Conservation (phyloP, 306 rosid species). For the Cyamopsis tetragonoloba region DNA sequence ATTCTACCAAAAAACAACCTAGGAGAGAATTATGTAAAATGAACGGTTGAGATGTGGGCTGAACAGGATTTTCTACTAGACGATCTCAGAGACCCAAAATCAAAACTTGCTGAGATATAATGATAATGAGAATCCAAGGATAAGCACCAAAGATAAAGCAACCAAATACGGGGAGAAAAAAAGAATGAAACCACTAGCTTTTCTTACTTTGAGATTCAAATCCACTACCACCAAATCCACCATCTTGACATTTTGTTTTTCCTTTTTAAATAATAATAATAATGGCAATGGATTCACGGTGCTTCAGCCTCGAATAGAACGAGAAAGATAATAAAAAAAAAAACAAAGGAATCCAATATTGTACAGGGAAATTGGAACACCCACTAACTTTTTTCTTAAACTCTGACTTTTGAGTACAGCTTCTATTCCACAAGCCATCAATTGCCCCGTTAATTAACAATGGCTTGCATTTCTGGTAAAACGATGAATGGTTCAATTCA, state of each 20-base stretch:
- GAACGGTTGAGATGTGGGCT: too few relatives aligned
- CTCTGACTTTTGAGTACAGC: constrained; percentile 21
- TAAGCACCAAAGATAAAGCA: constrained; percentile 23
- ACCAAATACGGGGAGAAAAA: not conserved
- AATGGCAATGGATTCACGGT: constrained; percentile 36
- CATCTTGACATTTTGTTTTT: constrained; percentile 26
- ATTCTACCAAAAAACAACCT: too few relatives aligned
- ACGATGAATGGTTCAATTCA: constrained; percentile 19
- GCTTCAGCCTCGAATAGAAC: constrained; percentile 21
- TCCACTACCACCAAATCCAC: constrained; percentile 83
- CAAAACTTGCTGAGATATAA: constrained; percentile 25
- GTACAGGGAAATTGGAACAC: constrained; percentile 45
- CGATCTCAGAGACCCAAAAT: too few relatives aligned
- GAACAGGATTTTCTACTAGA: too few relatives aligned
- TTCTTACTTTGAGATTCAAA: constrained; percentile 28
- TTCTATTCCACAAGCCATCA: constrained; percentile 28
- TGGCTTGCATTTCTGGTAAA: not conserved
- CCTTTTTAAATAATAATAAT: constrained; percentile 14
- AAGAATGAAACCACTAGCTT: constrained; percentile 16
- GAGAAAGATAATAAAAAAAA: constrained; percentile 1
- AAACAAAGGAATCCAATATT: constrained; percentile 39
- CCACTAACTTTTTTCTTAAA: constrained; percentile 50
- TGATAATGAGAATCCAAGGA: constrained; percentile 43
- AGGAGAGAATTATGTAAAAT: too few relatives aligned
- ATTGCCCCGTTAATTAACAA: not conserved